phyloP scores from a whole-genome alignment of 495 filamentous ascomycete genomes.

The Xylaria acuta region DNA sequence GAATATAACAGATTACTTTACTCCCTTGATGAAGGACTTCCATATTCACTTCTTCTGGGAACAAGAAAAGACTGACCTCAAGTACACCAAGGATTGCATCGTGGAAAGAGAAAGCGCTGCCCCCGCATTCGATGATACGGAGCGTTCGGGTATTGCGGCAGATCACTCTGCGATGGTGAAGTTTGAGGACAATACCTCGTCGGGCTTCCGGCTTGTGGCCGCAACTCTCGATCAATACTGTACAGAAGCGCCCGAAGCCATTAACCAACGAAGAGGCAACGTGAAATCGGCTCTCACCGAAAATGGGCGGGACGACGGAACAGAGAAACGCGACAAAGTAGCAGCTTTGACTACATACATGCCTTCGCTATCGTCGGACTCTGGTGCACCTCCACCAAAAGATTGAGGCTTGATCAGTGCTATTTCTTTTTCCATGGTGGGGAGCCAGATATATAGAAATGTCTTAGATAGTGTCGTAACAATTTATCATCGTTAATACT shows the following conservation, averaged over 20 bases:
- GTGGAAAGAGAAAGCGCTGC: slow-evolving; percentile 9
- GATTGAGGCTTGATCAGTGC: neutral
- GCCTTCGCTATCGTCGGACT: neutral
- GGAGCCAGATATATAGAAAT: neutral
- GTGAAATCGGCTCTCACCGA: neutral
- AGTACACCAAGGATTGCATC: slow-evolving; percentile 6
- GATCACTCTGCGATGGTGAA: slow-evolving; percentile 10
- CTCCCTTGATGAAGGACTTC: slow-evolving; percentile 8
- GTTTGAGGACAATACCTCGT: slow-evolving; percentile 6
- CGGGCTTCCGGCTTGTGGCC: slow-evolving; percentile 1
- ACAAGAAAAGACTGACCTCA: slow-evolving; percentile 5
- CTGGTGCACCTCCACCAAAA: neutral
- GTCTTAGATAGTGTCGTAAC: neutral
- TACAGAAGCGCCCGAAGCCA: neutral
- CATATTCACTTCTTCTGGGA: slow-evolving; percentile 13
- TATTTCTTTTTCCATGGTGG: neutral
- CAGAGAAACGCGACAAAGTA: neutral
- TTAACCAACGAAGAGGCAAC: neutral
- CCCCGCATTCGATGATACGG: neutral
- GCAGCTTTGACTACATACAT: neutral
- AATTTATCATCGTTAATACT: neutral
- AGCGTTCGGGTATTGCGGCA: slow-evolving; percentile 2
- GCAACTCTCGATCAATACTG: slow-evolving; percentile 2
- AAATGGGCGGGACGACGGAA: neutral
- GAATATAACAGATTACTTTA: slow-evolving; percentile 6